Percentiles rank a stretch among this genome's conserved stretches.
These are phyloP conservation scores for Candida cerambycidarum DNA, from an alignment of 805 yeast genomes.

Conservation along the genomic window DNA sequence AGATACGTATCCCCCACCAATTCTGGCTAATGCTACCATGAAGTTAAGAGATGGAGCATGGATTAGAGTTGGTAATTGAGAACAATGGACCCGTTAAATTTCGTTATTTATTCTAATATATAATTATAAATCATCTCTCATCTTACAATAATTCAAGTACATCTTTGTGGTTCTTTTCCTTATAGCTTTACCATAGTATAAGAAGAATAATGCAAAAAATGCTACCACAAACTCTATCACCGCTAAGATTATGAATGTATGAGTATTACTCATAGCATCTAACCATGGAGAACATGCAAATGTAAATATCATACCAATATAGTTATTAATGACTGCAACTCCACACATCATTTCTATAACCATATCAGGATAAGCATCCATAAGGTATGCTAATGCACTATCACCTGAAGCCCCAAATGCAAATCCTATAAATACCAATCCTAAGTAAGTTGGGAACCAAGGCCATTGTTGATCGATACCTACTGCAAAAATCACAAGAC, in stretches of 20 bases:
- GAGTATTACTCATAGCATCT: conserved; percentile 33
- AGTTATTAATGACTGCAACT: conserved; percentile 38
- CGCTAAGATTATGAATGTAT: conserved; percentile 36
- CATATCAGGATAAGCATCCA: conserved; percentile 43
- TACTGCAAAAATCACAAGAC: conserved; percentile 37
- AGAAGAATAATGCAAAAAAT: conserved; percentile 29
- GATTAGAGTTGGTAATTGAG: conserved; percentile 1
- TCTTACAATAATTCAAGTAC: conserved; percentile 30
- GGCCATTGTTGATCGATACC: conserved; percentile 38
- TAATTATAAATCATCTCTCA: conserved; percentile 21
- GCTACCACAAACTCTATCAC: conserved; percentile 35
- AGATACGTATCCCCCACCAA: conserved; percentile 32
- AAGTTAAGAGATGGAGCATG: conserved; percentile 23
- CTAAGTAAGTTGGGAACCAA: conserved; percentile 40
- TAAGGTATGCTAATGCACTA: conserved; percentile 37
- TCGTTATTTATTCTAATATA: background rate
- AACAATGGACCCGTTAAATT: too few relatives aligned
- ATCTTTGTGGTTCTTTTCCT: conserved; percentile 33
- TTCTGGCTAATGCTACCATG: conserved; percentile 29
- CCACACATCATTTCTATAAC: conserved; percentile 43
- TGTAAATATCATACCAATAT: conserved; percentile 38
- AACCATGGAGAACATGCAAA: conserved; percentile 42
- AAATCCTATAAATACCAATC: conserved; percentile 36
- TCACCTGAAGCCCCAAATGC: conserved; percentile 42
- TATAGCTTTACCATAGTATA: conserved; percentile 34